Conservation (phyloP, 805 yeast genomes). For the Starmerella ratchasimensis region DNA sequence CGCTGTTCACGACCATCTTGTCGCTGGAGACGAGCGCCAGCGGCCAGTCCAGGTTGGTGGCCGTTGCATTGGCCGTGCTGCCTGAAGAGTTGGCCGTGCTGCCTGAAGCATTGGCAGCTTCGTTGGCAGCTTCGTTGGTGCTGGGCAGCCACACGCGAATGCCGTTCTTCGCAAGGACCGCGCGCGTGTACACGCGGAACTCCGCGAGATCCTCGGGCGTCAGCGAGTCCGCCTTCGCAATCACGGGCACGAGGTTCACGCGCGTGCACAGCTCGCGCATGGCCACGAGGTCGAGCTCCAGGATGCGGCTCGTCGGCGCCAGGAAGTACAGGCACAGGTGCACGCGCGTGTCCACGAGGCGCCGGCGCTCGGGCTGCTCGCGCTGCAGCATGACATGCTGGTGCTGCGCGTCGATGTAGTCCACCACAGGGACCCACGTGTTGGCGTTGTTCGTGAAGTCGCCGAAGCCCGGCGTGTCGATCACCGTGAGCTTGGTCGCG, state of each 20-base stretch:
- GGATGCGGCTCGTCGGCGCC: constrained; percentile 82
- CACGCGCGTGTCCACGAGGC: constrained; percentile 56
- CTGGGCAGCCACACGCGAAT: constrained; percentile 43
- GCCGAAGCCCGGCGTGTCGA: constrained; percentile 92
- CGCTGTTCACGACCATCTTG: constrained; percentile 41
- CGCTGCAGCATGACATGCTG: constrained; percentile 81
- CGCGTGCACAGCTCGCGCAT: constrained; percentile 72
- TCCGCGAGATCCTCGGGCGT: constrained; percentile 53
- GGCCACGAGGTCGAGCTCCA: constrained; percentile 75
- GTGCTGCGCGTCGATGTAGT: constrained; percentile 84
- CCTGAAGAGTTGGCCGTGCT: constrained; percentile 32
- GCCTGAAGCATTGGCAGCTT: background rate
- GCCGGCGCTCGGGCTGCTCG: constrained; percentile 65
- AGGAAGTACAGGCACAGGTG: constrained; percentile 84
- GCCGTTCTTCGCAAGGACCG: constrained; percentile 70
- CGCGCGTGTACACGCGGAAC: constrained; percentile 61
- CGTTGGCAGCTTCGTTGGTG: background rate
- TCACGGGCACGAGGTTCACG: constrained; percentile 78
- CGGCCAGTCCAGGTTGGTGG: constrained; percentile 62
- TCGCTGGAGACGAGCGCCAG: constrained; percentile 51
- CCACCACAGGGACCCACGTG: constrained; percentile 76
- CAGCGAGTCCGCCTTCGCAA: constrained; percentile 78
- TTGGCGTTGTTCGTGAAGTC: constrained; percentile 75
- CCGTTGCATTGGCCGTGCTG: constrained; percentile 43
- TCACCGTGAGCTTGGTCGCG: constrained; percentile 57